phyloP scores from a whole-genome alignment of 192 early-diverging fungal species.

The Linnemannia hyalina region DNA sequence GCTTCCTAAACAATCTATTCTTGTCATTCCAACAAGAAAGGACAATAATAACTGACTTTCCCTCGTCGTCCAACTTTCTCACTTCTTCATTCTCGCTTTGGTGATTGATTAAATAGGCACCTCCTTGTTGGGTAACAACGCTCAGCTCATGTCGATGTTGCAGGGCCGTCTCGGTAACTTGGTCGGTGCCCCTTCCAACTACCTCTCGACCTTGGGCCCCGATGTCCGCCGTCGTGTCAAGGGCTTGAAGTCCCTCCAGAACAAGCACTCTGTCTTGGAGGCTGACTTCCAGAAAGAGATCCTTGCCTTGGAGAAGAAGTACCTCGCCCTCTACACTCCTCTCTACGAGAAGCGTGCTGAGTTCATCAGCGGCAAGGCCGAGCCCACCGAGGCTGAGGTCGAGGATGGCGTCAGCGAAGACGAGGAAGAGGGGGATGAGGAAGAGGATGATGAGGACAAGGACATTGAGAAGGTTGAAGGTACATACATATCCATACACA shows the following conservation, averaged over 20 bases:
- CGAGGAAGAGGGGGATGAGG: slow-evolving; percentile 68
- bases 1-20: not conserved
- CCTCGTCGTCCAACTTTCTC: not conserved
- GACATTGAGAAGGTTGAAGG: slow-evolving; percentile 50
- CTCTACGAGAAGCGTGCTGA: slow-evolving; percentile 88
- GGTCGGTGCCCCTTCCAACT: slow-evolving; percentile 82
- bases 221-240: slow-evolving; percentile 87
- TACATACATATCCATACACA: slow-evolving; percentile 17
- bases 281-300: slow-evolving; percentile 93
- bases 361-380: slow-evolving; percentile 81
- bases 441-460: slow-evolving; percentile 58
- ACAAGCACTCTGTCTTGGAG: slow-evolving; percentile 87
- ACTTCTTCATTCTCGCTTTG: not conserved
- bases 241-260: slow-evolving; percentile 88
- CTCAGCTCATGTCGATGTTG: slow-evolving; percentile 77
- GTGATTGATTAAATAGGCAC: slow-evolving; percentile 3
- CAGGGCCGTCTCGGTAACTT: slow-evolving; percentile 84
- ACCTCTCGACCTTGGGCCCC: slow-evolving; percentile 79
- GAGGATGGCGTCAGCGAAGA: slow-evolving; percentile 72
- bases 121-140: slow-evolving; percentile 58
- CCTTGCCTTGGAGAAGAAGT: slow-evolving; percentile 96
- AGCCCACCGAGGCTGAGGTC: slow-evolving; percentile 92
- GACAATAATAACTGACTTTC: not conserved
- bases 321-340: slow-evolving; percentile 84
- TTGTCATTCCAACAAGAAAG: not conserved